phyloP scores from a whole-genome alignment of 495 filamentous ascomycete genomes.

The Annulohypoxylon stygium region DNA sequence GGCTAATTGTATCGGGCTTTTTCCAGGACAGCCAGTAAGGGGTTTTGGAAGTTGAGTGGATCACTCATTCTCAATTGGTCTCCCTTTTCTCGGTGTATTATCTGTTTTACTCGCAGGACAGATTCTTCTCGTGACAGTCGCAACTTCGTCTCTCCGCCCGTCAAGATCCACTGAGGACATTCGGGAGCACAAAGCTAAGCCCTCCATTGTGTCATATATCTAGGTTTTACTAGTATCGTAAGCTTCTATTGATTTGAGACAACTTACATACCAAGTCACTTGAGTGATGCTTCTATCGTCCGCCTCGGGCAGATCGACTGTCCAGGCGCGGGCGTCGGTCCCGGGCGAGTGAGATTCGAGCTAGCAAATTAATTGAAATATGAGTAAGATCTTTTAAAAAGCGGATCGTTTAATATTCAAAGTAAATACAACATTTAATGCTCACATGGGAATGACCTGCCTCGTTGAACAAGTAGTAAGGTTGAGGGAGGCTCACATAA shows the following conservation, averaged over 20 bases:
- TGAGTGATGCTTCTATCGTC: background rate
- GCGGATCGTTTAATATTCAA: background rate
- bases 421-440: background rate
- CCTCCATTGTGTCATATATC: background rate
- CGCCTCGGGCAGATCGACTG: background rate
- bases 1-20: background rate
- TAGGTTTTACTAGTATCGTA: background rate
- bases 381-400: background rate
- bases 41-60: constrained; percentile 14
- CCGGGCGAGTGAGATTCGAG: constrained; percentile 14
- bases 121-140: constrained; percentile 5
- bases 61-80: background rate
- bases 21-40: constrained; percentile 12
- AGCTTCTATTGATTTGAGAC: background rate
- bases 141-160: background rate
- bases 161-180: background rate
- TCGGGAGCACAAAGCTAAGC: constrained; percentile 1
- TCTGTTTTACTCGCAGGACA: background rate
- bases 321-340: constrained; percentile 2
- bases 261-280: background rate
- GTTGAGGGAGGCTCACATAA: background rate
- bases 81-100: constrained; percentile 15
- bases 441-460: background rate
- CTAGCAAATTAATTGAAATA: constrained; percentile 16
- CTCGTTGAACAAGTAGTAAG: background rate